Evolutionary conservation across 805 yeast genomes (phyloP), one percentile per base, ranked within the genome.

Genomic region (Spencermartinsiella europaea): DNA sequence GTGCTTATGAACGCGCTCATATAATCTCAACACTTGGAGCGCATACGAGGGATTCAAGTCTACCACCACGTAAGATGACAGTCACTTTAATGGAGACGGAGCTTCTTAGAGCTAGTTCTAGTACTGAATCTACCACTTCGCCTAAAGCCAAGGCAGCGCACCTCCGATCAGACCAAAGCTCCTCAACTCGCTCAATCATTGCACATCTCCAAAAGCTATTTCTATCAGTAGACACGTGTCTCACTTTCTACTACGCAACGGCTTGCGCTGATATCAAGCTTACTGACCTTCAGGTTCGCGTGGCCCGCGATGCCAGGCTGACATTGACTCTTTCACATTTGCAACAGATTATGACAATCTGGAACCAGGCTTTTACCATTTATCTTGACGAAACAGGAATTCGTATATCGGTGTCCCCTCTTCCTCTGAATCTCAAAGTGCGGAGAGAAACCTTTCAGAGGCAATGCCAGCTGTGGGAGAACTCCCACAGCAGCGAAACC

Each of bases 161-260:
- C n/a, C n/a, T n/a, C n/a, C n/a, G n/a, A n/a, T n/a, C n/a, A n/a
- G n/a, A n/a, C n/a, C n/a, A n/a, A n/a, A n/a, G n/a, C n/a, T n/a
- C n/a, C n/a, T n/a, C n/a, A n/a, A n/a, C n/a, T n/a, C n/a, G n/a
- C n/a, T n/a, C n/a, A n/a, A n/a, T n/a, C n/a, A n/a, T n/a, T n/a
- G n/a, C n/a, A 2, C 8, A 27, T 2, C 43, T 54, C 19, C 36
- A 39, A 19, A 46, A 48, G 10, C 41, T 53, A 4, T 54, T 61
- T 25, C 38, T 39, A 10, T 57, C 61, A 16, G 49, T 60, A 12
- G 64, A 60, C 31, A 44, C 52, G 19, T 40, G 50, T 33, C 44
- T 52, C 8, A 45, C 55, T 25, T 49, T 48, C 28, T 52, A 53
- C 44, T 57, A 54, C 40, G 51, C 60, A 31, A 52, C 54, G 17